phyloP scores from a whole-genome alignment of 805 yeast species.

The Wickerhamomyces bovis region DNA sequence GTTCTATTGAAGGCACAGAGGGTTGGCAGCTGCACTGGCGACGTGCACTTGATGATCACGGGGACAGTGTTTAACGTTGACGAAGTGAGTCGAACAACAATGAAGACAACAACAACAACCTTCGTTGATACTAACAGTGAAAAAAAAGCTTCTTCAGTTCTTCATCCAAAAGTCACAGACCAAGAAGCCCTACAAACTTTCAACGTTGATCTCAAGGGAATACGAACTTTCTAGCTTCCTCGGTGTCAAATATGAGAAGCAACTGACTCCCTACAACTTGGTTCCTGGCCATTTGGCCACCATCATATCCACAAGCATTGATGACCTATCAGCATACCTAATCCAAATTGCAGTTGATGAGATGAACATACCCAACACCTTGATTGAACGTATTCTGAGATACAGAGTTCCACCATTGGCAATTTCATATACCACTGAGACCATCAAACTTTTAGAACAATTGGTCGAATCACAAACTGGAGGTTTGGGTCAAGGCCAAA shows the following conservation, averaged over 20 bases:
- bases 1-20: neutral
- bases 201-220: neutral
- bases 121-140: neutral
- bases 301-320: neutral
- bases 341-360: neutral
- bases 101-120: neutral
- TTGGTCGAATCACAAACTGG: neutral
- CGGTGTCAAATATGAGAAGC: neutral
- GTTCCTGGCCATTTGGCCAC: constrained; percentile 1
- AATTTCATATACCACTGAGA: neutral
- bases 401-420: neutral
- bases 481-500: neutral
- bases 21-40: neutral
- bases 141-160: neutral
- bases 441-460: neutral
- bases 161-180: neutral
- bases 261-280: neutral
- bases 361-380: neutral
- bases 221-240: neutral
- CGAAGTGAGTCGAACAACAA: neutral
- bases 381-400: neutral
- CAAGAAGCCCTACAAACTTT: neutral
- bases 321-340: neutral
- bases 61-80: neutral
- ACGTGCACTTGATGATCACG: neutral